Conservation (phyloP, 1,284 basidiomycete species). For the Volvariella surrecta region DNA sequence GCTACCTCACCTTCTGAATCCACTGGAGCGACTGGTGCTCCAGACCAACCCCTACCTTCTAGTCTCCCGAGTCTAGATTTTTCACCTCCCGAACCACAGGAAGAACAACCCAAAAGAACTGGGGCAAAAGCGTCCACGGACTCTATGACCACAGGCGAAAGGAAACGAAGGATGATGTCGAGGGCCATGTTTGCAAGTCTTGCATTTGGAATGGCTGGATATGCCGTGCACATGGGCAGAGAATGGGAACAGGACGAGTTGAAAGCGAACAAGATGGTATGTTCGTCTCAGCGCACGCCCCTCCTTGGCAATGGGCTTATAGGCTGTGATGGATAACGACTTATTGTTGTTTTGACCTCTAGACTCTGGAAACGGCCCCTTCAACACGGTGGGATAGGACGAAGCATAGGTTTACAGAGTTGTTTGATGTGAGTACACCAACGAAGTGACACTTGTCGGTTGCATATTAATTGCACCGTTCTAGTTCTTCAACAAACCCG, state of each 20-base stretch:
- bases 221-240: conserved; percentile 45
- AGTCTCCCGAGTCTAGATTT: conserved; percentile 44
- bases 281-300: conserved; percentile 12
- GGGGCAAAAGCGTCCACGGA: conserved; percentile 69
- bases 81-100: conserved; percentile 33
- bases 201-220: conserved; percentile 36
- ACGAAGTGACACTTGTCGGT: neutral
- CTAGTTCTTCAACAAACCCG: conserved; percentile 87
- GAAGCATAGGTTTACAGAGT: conserved; percentile 44
- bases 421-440: conserved; percentile 54
- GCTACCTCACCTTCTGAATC: conserved; percentile 13
- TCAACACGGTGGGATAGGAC: conserved; percentile 55
- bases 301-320: neutral
- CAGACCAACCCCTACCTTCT: too few species aligned
- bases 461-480: conserved; percentile 2
- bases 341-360: conserved; percentile 1
- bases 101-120: conserved; percentile 35
- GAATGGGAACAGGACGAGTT: conserved; percentile 56
- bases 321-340: neutral
- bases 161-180: conserved; percentile 46
- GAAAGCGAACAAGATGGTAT: conserved; percentile 41
- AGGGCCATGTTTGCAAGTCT: conserved; percentile 47
- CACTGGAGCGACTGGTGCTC: neutral
- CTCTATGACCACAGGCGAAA: conserved; percentile 66
- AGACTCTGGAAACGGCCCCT: conserved; percentile 51